Evolutionary conservation across 345 rosid genomes (phyloP), one percentile per base, ranked within the genome.

Genomic region (Bretschneidera sinensis): DNA sequence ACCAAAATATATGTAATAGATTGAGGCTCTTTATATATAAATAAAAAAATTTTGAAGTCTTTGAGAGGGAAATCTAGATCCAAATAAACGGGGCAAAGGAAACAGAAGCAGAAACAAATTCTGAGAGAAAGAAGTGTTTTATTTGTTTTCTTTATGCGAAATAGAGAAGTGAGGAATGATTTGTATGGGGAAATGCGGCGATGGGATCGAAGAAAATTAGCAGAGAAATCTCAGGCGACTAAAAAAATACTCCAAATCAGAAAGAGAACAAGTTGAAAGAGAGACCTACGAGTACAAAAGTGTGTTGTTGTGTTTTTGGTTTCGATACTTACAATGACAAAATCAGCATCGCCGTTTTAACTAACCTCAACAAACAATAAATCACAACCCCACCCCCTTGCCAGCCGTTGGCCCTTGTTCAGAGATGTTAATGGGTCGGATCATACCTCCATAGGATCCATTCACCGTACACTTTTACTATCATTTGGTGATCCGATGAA

Each of bases 121-220:
- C n/a, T 1, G n/a, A 17, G n/a, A 33, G 21, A 14, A 16, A 1
- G 43, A n/a, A 14, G 20, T 28, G 19, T 23, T 9, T 28, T 28
- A 8, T 28, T 28, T 28, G 33, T 3, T 28, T 28, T 28, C 33
- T 28, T 28, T 28, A 8, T 28, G 33, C 8, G 33, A 28, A 28
- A 8, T 28, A 28, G 3, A 14, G 11, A 39, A 39, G 45, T 2
- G 51, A 47, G 48, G 51, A 51, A 43, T 16, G 54, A 63, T 52
- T 39, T 14, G 60, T 43, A 69, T 56, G 19, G 24, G 47, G 24
- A 59, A 73, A 33, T 55, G 60, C 13, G 74, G 61, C 82, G 85
- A 70, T 69, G 57, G 43, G 49, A 74, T 61, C 81, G 48, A 66
- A 62, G 85, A 25, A 53, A 6, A 17, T 14, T 14, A 16, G 34